These are phyloP conservation scores for Tubosaeta brunneosetosa DNA, from an alignment of 768 basidiomycete genomes.

Conservation along the genomic window DNA sequence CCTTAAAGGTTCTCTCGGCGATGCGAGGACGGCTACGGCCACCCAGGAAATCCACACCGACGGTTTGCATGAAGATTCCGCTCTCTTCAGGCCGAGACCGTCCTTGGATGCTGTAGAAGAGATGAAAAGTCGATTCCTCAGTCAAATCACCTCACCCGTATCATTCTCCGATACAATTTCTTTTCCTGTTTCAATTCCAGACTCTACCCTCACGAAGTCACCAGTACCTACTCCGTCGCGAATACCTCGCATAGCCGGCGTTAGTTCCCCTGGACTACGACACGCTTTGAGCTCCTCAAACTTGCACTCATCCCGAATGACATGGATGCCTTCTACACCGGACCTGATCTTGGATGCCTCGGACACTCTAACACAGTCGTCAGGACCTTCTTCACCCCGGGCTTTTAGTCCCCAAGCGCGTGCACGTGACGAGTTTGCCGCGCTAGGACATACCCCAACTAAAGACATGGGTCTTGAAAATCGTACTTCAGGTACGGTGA, in stretches of 20 bases:
- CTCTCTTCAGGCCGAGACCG: constrained; percentile 19
- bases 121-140: constrained; percentile 57
- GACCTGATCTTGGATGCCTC: constrained; percentile 59
- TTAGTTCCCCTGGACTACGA: constrained; percentile 25
- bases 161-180: constrained; percentile 15
- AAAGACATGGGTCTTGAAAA: constrained; percentile 7
- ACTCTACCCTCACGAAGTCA: constrained; percentile 8
- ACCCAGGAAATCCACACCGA: constrained; percentile 8
- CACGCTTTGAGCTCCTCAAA: constrained; percentile 27
- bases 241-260: constrained; percentile 28
- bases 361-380: constrained; percentile 52
- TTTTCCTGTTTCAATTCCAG: constrained; percentile 13
- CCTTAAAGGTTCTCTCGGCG: constrained; percentile 5
- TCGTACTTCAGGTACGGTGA: constrained; percentile 22
- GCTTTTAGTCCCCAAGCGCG: constrained; percentile 31
- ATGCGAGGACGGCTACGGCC: constrained; percentile 9
- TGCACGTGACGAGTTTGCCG: constrained; percentile 9
- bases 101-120: constrained; percentile 54
- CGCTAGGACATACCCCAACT: constrained; percentile 5
- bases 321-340: constrained; percentile 47
- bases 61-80: constrained; percentile 11
- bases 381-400: constrained; percentile 51
- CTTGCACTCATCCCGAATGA: constrained; percentile 22
- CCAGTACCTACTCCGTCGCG: constrained; percentile 15
- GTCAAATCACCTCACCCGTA: constrained; percentile 27